These are phyloP conservation scores for Wickerhamomyces bisporus DNA, from an alignment of 805 yeast genomes.

Conservation along the genomic window DNA sequence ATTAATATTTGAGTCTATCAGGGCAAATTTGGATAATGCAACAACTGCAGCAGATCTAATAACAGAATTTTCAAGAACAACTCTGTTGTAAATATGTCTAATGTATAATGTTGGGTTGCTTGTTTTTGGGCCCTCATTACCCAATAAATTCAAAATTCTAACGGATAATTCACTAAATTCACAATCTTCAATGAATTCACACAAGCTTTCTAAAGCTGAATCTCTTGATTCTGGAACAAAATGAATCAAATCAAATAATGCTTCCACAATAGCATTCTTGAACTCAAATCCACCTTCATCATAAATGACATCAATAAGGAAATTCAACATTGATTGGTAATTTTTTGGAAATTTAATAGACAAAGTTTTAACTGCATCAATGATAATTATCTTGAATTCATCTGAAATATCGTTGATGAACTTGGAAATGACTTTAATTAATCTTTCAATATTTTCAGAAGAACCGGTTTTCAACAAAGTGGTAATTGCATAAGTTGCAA, in stretches of 20 bases:
- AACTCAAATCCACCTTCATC: constrained; percentile 87
- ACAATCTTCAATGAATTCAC: constrained; percentile 98
- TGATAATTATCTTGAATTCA: constrained; percentile 90
- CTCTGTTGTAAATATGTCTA: constrained; percentile 94
- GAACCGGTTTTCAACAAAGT: constrained; percentile 94
- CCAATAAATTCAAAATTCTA: constrained; percentile 86
- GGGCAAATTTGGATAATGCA: constrained; percentile 86
- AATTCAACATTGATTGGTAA: constrained; percentile 73
- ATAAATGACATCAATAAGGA: constrained; percentile 77
- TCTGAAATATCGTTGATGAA: constrained; percentile 93
- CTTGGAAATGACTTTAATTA: constrained; percentile 79
- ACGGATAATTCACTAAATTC: constrained; percentile 92
- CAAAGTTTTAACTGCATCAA: constrained; percentile 89
- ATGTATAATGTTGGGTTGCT: constrained; percentile 84
- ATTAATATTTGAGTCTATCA: constrained; percentile 59
- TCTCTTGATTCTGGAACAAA: constrained; percentile 82
- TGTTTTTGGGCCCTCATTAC: constrained; percentile 90
- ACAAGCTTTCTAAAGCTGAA: constrained; percentile 76
- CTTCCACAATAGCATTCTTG: constrained; percentile 86
- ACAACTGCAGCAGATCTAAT: constrained; percentile 94
- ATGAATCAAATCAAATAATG: constrained; percentile 85
- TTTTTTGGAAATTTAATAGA: constrained; percentile 92
- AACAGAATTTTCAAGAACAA: constrained; percentile 91
- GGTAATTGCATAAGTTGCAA: constrained; percentile 95
- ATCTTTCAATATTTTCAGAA: constrained; percentile 80